phyloP scores from a whole-genome alignment of 192 early-diverging fungal species.

The Backusella circina region DNA sequence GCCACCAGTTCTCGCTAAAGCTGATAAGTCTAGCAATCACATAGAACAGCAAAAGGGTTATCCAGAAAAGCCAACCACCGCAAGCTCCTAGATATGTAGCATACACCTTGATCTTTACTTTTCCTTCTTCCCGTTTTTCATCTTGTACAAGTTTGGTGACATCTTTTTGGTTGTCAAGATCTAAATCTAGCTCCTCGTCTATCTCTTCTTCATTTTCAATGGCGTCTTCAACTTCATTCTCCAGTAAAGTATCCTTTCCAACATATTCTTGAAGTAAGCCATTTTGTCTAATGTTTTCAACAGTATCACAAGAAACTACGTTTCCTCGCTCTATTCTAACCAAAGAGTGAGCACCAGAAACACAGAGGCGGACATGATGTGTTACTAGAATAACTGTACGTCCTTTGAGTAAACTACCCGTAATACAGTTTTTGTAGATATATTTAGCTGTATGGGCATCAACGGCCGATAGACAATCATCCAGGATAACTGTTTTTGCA shows the following conservation, averaged over 20 bases:
- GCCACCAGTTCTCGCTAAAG: constrained; percentile 39
- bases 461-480: constrained; percentile 74
- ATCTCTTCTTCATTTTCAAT: constrained; percentile 1
- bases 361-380: constrained; percentile 65
- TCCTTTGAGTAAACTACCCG: constrained; percentile 62
- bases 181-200: neutral
- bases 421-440: constrained; percentile 49
- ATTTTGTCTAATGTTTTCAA: constrained; percentile 11
- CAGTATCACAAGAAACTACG: constrained; percentile 17
- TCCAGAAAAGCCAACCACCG: constrained; percentile 56
- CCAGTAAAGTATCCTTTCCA: constrained; percentile 8
- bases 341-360: constrained; percentile 46
- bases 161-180: constrained; percentile 25
- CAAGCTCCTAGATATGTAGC: constrained; percentile 61
- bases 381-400: constrained; percentile 85
- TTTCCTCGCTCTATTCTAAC: constrained; percentile 50
- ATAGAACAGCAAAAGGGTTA: constrained; percentile 35
- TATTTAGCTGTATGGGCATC: constrained; percentile 50
- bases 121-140: constrained; percentile 39
- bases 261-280: constrained; percentile 19
- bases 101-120: constrained; percentile 71
- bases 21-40: constrained; percentile 33
- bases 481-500: constrained; percentile 67
- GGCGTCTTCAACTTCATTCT: neutral
- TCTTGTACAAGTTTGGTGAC: neutral